These are phyloP conservation scores for Penicillium brevicompactum DNA, from an alignment of 2,329 filamentous ascomycete species.

Conservation along the genomic window DNA sequence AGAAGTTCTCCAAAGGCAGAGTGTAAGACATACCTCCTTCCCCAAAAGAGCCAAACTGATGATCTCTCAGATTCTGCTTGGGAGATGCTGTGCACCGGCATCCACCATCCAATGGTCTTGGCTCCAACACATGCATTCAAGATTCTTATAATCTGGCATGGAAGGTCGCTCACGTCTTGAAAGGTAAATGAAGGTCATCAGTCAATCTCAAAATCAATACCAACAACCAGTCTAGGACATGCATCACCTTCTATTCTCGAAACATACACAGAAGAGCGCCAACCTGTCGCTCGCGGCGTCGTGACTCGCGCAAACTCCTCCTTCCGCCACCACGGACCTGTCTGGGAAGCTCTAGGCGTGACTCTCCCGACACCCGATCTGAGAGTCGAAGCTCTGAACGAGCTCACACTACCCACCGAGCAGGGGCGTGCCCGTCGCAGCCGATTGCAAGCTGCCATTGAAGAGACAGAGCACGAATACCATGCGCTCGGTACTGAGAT, in stretches of 20 bases:
- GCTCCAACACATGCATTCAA: slow-evolving; percentile 62
- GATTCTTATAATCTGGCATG: slow-evolving; percentile 60
- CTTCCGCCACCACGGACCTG: slow-evolving; percentile 53
- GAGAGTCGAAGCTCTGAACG: slow-evolving; percentile 35
- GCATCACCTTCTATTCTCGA: slow-evolving; percentile 41
- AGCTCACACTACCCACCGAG: slow-evolving; percentile 43
- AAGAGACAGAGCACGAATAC: slow-evolving; percentile 52
- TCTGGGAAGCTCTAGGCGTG: slow-evolving; percentile 53
- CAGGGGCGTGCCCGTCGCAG: slow-evolving; percentile 44
- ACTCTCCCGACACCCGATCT: slow-evolving; percentile 16
- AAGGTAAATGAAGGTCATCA: slow-evolving; percentile 24
- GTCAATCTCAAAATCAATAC: neutral
- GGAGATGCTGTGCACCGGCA: slow-evolving; percentile 63
- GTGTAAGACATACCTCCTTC: slow-evolving; percentile 35
- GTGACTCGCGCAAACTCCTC: slow-evolving; percentile 61
- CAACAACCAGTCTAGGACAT: slow-evolving; percentile 10
- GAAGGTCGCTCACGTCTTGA: slow-evolving; percentile 55
- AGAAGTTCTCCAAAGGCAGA: slow-evolving; percentile 56
- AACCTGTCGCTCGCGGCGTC: slow-evolving; percentile 53
- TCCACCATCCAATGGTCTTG: slow-evolving; percentile 59
- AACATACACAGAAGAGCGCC: slow-evolving; percentile 51
- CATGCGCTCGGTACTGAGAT: slow-evolving; percentile 62
- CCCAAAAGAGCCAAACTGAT: neutral
- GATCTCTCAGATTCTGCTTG: slow-evolving; percentile 51
- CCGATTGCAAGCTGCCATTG: slow-evolving; percentile 46